Percentiles rank a stretch among this genome's conserved stretches.
phyloP scores from a whole-genome alignment of 768 basidiomycete species.

The Lyophyllum decastes region DNA sequence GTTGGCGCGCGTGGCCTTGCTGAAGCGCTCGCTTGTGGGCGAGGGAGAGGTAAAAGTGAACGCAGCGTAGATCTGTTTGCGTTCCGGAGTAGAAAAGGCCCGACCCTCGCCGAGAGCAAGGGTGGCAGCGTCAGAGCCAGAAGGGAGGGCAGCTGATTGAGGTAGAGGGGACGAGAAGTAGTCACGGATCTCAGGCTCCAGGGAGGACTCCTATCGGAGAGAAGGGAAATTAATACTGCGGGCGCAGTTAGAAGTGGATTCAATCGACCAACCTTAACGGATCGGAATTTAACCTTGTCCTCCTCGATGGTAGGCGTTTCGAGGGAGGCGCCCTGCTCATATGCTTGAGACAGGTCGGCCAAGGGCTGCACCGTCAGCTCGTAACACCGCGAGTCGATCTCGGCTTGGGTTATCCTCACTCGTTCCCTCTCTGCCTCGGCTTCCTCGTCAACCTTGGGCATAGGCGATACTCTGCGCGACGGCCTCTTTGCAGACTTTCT shows the following conservation, averaged over 20 bases:
- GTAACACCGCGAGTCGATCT: conserved; percentile 75
- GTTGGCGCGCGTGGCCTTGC: conserved; percentile 38
- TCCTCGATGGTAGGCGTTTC: conserved; percentile 33
- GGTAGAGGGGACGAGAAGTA: conserved; percentile 42
- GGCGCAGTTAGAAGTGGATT: background rate
- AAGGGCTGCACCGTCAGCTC: conserved; percentile 78
- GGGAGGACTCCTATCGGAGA: conserved; percentile 47
- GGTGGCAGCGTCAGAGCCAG: conserved; percentile 24
- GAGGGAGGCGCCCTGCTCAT: conserved; percentile 43
- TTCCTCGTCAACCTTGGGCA: conserved; percentile 65
- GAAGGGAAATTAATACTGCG: conserved; percentile 10
- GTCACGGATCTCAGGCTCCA: conserved; percentile 59
- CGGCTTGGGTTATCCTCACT: conserved; percentile 45
- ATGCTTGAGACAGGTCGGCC: conserved; percentile 75
- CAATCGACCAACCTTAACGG: conserved; percentile 47
- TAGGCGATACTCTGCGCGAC: conserved; percentile 52
- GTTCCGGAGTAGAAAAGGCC: conserved; percentile 73
- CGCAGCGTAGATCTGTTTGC: conserved; percentile 68
- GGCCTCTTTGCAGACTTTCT: conserved; percentile 41
- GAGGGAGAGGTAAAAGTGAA: conserved; percentile 83
- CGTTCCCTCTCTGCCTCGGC: conserved; percentile 31
- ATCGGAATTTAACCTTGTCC: conserved; percentile 36
- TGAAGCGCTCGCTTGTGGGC: conserved; percentile 56
- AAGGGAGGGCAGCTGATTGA: conserved; percentile 29
- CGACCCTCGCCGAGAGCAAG: conserved; percentile 33